These are phyloP conservation scores for Beauveria sp. DNA, from an alignment of 2,329 filamentous ascomycete genomes.

Conservation along the genomic window DNA sequence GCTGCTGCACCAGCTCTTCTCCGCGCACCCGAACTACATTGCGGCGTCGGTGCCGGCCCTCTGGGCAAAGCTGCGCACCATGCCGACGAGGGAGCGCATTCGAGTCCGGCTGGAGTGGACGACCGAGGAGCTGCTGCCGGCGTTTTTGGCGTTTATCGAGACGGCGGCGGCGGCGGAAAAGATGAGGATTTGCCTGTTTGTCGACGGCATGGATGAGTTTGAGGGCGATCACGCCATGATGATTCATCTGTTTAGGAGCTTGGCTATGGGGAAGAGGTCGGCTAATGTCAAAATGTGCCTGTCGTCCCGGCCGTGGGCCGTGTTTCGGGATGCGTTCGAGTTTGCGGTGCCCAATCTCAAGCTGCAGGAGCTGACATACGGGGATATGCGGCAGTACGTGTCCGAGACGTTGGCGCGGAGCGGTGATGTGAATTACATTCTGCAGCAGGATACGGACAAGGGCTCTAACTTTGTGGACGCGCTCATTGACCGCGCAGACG, in stretches of 20 bases:
- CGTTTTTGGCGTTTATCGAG: conserved; percentile 18
- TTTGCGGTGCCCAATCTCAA: conserved; percentile 19
- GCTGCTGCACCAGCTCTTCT: conserved; percentile 28
- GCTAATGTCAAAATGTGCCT: conserved; percentile 23
- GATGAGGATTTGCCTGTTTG: conserved; percentile 21
- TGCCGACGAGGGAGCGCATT: conserved; percentile 26
- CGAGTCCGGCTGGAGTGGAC: conserved; percentile 23
- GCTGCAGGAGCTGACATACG: conserved; percentile 20
- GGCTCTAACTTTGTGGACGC: conserved; percentile 12
- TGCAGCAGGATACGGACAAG: conserved; percentile 10
- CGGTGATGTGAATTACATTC: conserved; percentile 9
- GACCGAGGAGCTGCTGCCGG: conserved; percentile 20
- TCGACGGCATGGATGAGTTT: conserved; percentile 28
- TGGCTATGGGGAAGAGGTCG: conserved; percentile 14
- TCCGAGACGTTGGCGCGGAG: conserved; percentile 16
- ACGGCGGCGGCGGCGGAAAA: conserved; percentile 11
- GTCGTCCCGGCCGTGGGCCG: conserved; percentile 24
- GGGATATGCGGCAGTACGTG: conserved; percentile 22
- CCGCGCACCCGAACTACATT: conserved; percentile 18
- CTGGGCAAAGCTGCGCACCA: conserved; percentile 20
- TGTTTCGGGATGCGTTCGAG: conserved; percentile 20
- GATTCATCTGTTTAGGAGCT: conserved; percentile 21
- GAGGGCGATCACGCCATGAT: conserved; percentile 22
- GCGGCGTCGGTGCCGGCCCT: conserved; percentile 20
- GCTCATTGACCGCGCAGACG: conserved; percentile 20